These are phyloP conservation scores for Penicillium oxalicum DNA, from an alignment of 2,329 filamentous ascomycete species.

Conservation along the genomic window DNA sequence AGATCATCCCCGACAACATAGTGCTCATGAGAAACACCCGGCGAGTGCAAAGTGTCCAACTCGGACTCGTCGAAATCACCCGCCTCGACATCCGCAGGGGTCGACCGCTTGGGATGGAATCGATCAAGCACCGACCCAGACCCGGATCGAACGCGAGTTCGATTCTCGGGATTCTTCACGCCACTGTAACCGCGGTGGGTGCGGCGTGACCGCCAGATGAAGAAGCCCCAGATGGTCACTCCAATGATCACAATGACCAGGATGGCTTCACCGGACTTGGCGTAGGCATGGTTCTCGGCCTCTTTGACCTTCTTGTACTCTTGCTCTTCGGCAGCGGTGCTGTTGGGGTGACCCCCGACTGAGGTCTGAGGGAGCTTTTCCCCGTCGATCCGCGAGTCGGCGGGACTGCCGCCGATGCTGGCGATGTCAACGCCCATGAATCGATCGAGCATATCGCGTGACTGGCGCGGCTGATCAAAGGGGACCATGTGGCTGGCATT, in stretches of 20 bases:
- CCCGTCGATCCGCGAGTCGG: slow-evolving; percentile 76
- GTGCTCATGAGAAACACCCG: slow-evolving; percentile 31
- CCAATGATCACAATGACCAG: slow-evolving; percentile 73
- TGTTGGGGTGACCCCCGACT: slow-evolving; percentile 67
- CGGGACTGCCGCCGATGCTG: slow-evolving; percentile 72
- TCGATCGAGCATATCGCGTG: slow-evolving; percentile 92
- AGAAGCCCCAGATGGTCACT: slow-evolving; percentile 67
- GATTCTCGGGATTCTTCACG: slow-evolving; percentile 41
- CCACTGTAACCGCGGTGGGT: slow-evolving; percentile 40
- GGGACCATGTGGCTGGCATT: slow-evolving; percentile 98
- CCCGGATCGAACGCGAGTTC: slow-evolving; percentile 10
- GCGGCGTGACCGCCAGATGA: slow-evolving; percentile 54
- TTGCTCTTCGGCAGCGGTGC: slow-evolving; percentile 59
- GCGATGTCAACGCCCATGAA: slow-evolving; percentile 92
- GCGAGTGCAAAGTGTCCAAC: slow-evolving; percentile 48
- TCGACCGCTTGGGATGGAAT: slow-evolving; percentile 40
- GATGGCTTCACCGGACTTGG: slow-evolving; percentile 77
- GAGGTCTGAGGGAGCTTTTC: slow-evolving; percentile 73
- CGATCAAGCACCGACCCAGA: slow-evolving; percentile 41
- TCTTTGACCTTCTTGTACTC: slow-evolving; percentile 70
- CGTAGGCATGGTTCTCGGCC: slow-evolving; percentile 84
- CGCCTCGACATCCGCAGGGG: slow-evolving; percentile 51
- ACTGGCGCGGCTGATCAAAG: slow-evolving; percentile 80
- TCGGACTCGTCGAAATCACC: slow-evolving; percentile 59
- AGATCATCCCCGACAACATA: slow-evolving; percentile 46